phyloP scores from a whole-genome alignment of 129 eudicot species.

The Erigeron canadensis region DNA sequence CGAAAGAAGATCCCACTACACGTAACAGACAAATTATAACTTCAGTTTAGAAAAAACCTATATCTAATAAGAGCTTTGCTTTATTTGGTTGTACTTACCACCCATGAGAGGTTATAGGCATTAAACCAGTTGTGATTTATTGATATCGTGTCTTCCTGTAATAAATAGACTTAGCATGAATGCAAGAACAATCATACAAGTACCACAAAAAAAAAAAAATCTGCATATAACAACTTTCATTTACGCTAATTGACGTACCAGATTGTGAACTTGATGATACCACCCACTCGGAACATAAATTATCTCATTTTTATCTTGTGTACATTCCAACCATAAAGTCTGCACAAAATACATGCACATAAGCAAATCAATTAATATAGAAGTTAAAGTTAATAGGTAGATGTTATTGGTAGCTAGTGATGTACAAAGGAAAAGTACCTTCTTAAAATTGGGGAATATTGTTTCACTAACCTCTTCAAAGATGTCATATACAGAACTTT shows the following conservation, averaged over 20 bases:
- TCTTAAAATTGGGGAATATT: constrained; percentile 60
- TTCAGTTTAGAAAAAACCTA: constrained; percentile 8
- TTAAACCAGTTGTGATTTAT: constrained; percentile 99
- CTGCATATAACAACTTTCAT: neutral
- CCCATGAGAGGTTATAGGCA: constrained; percentile 77
- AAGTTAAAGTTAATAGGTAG: neutral
- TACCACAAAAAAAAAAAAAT: constrained; percentile 11
- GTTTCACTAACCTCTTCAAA: constrained; percentile 70
- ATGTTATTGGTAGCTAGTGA: neutral
- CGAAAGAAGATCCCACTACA: constrained; percentile 81
- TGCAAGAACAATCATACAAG: constrained; percentile 4
- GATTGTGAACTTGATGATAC: constrained; percentile 97
- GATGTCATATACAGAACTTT: constrained; percentile 64
- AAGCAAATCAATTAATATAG: constrained; percentile 8
- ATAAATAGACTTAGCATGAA: constrained; percentile 13
- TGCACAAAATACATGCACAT: constrained; percentile 32
- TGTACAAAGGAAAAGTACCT: constrained; percentile 43
- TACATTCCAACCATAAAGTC: constrained; percentile 92
- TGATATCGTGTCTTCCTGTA: constrained; percentile 95
- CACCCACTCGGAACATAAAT: constrained; percentile 97
- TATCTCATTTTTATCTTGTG: constrained; percentile 74
- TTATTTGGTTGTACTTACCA: constrained; percentile 59
- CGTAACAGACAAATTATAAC: constrained; percentile 12
- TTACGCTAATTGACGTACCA: constrained; percentile 46
- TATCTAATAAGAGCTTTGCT: neutral